Percentiles rank a stretch among this genome's conserved stretches.
These are phyloP conservation scores for Coniella vitis DNA, from an alignment of 2,329 filamentous ascomycete genomes.

Conservation along the genomic window DNA sequence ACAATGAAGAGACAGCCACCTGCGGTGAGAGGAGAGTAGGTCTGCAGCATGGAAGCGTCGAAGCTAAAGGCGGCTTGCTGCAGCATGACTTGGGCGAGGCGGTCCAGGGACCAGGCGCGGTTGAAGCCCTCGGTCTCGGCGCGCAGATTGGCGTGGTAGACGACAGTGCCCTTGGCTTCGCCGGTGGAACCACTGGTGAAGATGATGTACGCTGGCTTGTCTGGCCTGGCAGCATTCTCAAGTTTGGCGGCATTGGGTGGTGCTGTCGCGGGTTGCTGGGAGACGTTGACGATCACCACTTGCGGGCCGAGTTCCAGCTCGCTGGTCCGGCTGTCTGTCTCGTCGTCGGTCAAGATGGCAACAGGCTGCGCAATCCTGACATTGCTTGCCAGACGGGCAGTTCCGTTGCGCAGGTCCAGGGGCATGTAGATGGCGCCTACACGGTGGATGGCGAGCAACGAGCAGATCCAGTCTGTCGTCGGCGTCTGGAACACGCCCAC, in stretches of 20 bases:
- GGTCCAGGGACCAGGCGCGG: conserved; percentile 14
- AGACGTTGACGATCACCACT: not conserved
- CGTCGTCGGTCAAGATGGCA: not conserved
- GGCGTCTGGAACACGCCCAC: conserved; percentile 25
- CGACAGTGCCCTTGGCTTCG: conserved; percentile 34
- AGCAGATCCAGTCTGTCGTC: conserved; percentile 27
- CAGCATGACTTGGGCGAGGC: conserved; percentile 24
- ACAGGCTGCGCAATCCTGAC: conserved; percentile 5
- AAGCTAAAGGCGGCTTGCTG: conserved; percentile 32
- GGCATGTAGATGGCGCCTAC: conserved; percentile 33
- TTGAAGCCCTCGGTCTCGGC: conserved; percentile 23
- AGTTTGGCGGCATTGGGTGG: not conserved
- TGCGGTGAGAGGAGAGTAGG: conserved; percentile 21
- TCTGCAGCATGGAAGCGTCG: conserved; percentile 30
- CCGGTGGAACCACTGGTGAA: conserved; percentile 29
- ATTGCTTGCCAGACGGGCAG: conserved; percentile 25
- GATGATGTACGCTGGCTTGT: conserved; percentile 22
- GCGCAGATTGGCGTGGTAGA: conserved; percentile 25
- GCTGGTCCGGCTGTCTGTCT: not conserved
- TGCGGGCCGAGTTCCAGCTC: not conserved
- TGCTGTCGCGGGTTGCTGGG: not conserved
- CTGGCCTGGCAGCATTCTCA: not conserved
- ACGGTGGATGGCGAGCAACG: conserved; percentile 33
- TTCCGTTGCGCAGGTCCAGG: conserved; percentile 29
- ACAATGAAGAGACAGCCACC: conserved; percentile 27